These are phyloP conservation scores for Metarhizium humberi DNA, from an alignment of 2,329 filamentous ascomycete species.

Conservation along the genomic window DNA sequence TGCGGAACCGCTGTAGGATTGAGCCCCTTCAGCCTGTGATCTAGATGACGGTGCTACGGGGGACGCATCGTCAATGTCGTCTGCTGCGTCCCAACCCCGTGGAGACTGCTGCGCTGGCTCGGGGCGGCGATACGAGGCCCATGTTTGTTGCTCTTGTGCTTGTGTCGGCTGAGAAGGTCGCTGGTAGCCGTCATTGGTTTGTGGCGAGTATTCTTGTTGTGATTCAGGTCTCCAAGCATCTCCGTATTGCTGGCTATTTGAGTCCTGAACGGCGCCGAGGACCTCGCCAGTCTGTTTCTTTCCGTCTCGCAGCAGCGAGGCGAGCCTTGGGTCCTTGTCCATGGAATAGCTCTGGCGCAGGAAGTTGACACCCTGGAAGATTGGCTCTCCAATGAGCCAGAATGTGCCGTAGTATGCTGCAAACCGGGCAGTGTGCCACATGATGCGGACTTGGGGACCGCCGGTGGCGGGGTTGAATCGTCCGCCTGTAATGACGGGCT, in stretches of 20 bases:
- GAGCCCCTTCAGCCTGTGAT: slow-evolving; percentile 10
- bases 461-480: slow-evolving; percentile 21
- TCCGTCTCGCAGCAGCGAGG: slow-evolving; percentile 12
- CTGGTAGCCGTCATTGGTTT: slow-evolving; percentile 4
- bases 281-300: slow-evolving; percentile 9
- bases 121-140: slow-evolving; percentile 7
- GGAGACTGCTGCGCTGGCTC: slow-evolving; percentile 6
- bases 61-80: slow-evolving; percentile 32
- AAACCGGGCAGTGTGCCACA: slow-evolving; percentile 29
- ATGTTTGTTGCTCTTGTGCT: slow-evolving; percentile 8
- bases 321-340: slow-evolving; percentile 20
- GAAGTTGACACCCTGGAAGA: slow-evolving; percentile 21
- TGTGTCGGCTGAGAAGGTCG: not conserved
- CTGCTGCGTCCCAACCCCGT: slow-evolving; percentile 15
- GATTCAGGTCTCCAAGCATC: slow-evolving; percentile 10
- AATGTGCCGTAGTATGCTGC: slow-evolving; percentile 20
- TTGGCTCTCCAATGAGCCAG: slow-evolving; percentile 15
- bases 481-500: slow-evolving; percentile 17
- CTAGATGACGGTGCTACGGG: slow-evolving; percentile 27
- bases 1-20: slow-evolving; percentile 21
- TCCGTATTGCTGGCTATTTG: slow-evolving; percentile 8
- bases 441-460: slow-evolving; percentile 14
- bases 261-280: slow-evolving; percentile 7
- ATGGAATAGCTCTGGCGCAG: slow-evolving; percentile 14
- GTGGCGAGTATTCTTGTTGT: slow-evolving; percentile 5